These are phyloP conservation scores for Kazachstania sp. DNA, from an alignment of 1,139 yeast genomes.

Conservation along the genomic window DNA sequence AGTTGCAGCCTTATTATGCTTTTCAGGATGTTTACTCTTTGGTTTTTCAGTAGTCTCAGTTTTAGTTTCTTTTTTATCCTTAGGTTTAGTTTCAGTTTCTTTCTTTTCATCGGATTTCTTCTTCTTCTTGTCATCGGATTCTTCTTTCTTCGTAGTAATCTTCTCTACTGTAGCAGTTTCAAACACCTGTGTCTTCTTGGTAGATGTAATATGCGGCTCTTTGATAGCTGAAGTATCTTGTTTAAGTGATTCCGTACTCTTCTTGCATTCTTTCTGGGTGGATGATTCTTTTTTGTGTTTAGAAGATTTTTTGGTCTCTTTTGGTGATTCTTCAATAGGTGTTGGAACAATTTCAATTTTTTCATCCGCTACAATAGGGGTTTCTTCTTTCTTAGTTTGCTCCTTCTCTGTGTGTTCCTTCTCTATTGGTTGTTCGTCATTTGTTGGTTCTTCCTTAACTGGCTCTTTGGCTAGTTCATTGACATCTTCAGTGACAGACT, in stretches of 20 bases:
- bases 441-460: not conserved
- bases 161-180: not conserved
- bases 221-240: not conserved
- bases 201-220: not conserved
- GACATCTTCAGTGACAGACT: too few relatives aligned
- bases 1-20: not conserved
- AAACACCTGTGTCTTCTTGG: not conserved
- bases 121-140: conserved; percentile 10
- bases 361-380: not conserved
- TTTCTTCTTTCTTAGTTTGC: not conserved
- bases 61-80: not conserved
- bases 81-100: conserved; percentile 3
- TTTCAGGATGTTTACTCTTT: not conserved
- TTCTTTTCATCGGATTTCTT: conserved; percentile 20
- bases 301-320: not conserved
- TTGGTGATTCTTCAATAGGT: conserved; percentile 14
- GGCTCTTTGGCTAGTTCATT: too few relatives aligned
- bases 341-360: not conserved
- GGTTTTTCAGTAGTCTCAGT: not conserved
- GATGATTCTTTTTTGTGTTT: not conserved
- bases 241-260: not conserved
- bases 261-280: not conserved
- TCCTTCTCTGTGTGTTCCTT: not conserved
- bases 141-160: conserved; percentile 13
- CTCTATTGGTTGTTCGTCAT: not conserved